Evolutionary conservation across 768 basidiomycete genomes (phyloP).

Genomic region (Candolleomyces aberdarensis): DNA sequence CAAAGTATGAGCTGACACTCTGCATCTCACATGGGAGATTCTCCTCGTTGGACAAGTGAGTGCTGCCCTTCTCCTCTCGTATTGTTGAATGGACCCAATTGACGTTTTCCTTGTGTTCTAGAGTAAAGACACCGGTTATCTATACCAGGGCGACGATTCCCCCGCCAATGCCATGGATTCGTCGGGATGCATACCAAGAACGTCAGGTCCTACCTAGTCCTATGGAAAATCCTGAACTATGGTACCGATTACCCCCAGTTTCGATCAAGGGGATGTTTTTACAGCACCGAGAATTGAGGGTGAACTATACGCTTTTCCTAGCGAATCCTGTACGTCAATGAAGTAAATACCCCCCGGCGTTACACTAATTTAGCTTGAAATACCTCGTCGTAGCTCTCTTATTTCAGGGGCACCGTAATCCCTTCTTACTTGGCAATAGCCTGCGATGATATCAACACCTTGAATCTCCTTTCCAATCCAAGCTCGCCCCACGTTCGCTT

Average conservation of each 20-base stretch:
- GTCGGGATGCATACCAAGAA: background rate
- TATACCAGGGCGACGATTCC: background rate
- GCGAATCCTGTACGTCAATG: constrained; percentile 22
- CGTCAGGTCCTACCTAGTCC: background rate
- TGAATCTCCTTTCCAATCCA: constrained; percentile 20
- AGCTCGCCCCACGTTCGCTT: constrained; percentile 17
- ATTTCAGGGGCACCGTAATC: constrained; percentile 29
- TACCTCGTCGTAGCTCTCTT: constrained; percentile 18
- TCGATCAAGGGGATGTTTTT: background rate
- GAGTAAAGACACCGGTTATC: background rate
- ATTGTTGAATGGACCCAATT: background rate
- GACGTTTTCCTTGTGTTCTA: background rate
- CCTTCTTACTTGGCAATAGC: constrained; percentile 23
- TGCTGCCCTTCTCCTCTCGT: background rate
- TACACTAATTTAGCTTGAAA: background rate
- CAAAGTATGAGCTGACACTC: background rate
- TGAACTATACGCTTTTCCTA: constrained; percentile 18
- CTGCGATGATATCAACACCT: constrained; percentile 18
- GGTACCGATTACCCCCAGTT: background rate
- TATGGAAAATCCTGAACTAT: background rate
- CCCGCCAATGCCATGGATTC: background rate
- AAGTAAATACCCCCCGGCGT: background rate
- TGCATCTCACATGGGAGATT: background rate
- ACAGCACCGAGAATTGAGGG: background rate
- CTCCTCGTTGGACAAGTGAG: background rate